These are phyloP conservation scores for Lodderomyces margitis DNA, from an alignment of 1,139 yeast genomes.

Conservation along the genomic window DNA sequence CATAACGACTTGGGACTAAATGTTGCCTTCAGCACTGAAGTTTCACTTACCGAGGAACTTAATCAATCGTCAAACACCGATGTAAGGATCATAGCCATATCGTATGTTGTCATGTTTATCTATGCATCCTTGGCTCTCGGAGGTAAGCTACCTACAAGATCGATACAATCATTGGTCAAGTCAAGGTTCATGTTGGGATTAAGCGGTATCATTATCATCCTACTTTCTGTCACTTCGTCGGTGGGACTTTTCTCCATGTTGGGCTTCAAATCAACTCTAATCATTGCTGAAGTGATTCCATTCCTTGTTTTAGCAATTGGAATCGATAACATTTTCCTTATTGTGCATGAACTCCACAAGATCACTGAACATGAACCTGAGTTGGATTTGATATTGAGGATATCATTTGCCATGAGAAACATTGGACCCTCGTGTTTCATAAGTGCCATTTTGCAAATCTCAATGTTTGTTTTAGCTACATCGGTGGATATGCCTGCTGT, in stretches of 20 bases:
- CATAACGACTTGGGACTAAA: constrained; percentile 51
- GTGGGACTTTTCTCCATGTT: constrained; percentile 76
- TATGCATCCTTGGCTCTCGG: constrained; percentile 87
- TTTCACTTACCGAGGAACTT: constrained; percentile 79
- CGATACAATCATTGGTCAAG: constrained; percentile 38
- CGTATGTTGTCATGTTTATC: constrained; percentile 85
- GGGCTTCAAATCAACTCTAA: constrained; percentile 82
- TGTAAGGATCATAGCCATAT: constrained; percentile 61
- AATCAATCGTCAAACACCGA: constrained; percentile 83
- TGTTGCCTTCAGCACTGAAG: constrained; percentile 76
- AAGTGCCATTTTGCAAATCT: constrained; percentile 72
- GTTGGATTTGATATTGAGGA: constrained; percentile 44
- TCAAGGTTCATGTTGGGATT: constrained; percentile 78
- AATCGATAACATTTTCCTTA: constrained; percentile 85
- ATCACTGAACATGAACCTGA: constrained; percentile 37
- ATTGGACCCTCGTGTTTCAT: constrained; percentile 87
- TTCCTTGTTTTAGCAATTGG: constrained; percentile 91
- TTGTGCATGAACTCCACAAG: constrained; percentile 72
- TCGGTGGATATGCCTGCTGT: constrained; percentile 94
- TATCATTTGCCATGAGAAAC: constrained; percentile 61
- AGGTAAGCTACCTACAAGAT: constrained; percentile 41
- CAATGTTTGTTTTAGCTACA: constrained; percentile 78
- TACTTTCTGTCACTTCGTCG: constrained; percentile 75
- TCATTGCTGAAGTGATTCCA: constrained; percentile 97
- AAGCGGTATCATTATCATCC: constrained; percentile 76